Conservation (phyloP, 2,329 filamentous ascomycete genomes). For the Lecanicillium sp. region DNA sequence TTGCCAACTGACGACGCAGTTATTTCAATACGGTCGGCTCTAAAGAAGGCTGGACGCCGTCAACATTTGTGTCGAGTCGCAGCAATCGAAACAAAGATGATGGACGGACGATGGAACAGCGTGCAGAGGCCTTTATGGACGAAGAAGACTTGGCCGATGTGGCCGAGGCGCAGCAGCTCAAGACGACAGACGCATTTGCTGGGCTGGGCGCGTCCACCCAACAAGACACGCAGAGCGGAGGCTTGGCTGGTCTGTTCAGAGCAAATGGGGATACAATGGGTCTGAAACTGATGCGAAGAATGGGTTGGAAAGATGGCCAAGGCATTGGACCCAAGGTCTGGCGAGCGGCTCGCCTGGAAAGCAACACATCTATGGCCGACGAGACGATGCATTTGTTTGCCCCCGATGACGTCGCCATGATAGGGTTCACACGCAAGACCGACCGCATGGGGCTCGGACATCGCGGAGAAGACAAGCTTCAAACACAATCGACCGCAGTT, state of each 20-base stretch:
- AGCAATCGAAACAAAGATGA: conserved; percentile 65
- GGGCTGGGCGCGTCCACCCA: conserved; percentile 62
- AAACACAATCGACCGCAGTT: conserved; percentile 24
- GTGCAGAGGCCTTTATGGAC: conserved; percentile 91
- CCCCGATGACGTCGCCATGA: conserved; percentile 68
- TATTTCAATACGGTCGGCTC: conserved; percentile 98
- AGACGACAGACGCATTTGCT: conserved; percentile 66
- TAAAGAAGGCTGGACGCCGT: conserved; percentile 94
- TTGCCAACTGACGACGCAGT: conserved; percentile 31
- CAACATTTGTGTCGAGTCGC: conserved; percentile 86
- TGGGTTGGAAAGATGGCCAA: conserved; percentile 95
- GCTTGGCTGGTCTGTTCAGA: conserved; percentile 64
- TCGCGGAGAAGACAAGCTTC: conserved; percentile 47
- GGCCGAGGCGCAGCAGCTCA: conserved; percentile 65
- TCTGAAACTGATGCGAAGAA: conserved; percentile 71
- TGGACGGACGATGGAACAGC: conserved; percentile 38
- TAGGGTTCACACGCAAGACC: conserved; percentile 55
- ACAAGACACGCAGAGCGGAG: conserved; percentile 39
- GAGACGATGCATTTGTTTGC: conserved; percentile 66
- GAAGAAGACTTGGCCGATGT: conserved; percentile 88
- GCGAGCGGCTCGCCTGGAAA: conserved; percentile 59
- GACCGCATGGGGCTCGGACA: conserved; percentile 66
- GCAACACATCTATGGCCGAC: conserved; percentile 26
- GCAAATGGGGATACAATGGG: conserved; percentile 77
- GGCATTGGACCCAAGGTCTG: conserved; percentile 83